Evolutionary conservation across 2,329 filamentous ascomycete species (phyloP).

Genomic region (Xylaria sp.): DNA sequence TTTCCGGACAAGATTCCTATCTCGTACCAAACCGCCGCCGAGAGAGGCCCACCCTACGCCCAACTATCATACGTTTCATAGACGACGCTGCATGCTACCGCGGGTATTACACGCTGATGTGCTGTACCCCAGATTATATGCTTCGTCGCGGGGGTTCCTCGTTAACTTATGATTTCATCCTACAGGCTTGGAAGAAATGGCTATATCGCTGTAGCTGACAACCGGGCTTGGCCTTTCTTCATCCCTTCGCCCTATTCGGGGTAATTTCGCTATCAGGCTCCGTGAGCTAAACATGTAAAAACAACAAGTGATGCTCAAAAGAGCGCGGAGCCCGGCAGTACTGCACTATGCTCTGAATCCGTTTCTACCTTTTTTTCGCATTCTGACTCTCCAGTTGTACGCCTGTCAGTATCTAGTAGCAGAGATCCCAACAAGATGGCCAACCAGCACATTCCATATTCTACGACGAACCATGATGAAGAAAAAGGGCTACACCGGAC

Average conservation of each 20-base stretch:
- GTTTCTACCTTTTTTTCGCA: too few relatives aligned
- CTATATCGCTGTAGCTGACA: conserved; percentile 14
- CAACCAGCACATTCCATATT: conserved; percentile 21
- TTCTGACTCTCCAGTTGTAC: background rate
- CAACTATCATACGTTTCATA: background rate
- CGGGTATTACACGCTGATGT: conserved; percentile 22
- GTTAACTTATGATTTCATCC: conserved; percentile 20
- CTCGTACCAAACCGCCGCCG: conserved; percentile 18
- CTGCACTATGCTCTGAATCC: too few relatives aligned
- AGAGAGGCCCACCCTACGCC: conserved; percentile 10
- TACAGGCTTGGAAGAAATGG: conserved; percentile 28
- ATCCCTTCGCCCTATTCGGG: conserved; percentile 18
- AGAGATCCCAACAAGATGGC: conserved; percentile 18
- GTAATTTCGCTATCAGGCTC: background rate
- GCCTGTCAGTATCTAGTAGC: background rate
- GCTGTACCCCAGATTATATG: conserved; percentile 11
- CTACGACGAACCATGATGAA: conserved; percentile 35
- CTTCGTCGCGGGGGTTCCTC: conserved; percentile 14
- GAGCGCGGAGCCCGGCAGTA: background rate
- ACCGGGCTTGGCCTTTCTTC: conserved; percentile 18
- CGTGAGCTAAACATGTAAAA: background rate
- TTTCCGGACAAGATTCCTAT: background rate
- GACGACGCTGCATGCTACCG: conserved; percentile 7
- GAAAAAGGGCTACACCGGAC: conserved; percentile 45
- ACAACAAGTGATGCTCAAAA: conserved; percentile 3